phyloP scores from a whole-genome alignment of 495 filamentous ascomycete species.

The Trichocladium antarcticum region DNA sequence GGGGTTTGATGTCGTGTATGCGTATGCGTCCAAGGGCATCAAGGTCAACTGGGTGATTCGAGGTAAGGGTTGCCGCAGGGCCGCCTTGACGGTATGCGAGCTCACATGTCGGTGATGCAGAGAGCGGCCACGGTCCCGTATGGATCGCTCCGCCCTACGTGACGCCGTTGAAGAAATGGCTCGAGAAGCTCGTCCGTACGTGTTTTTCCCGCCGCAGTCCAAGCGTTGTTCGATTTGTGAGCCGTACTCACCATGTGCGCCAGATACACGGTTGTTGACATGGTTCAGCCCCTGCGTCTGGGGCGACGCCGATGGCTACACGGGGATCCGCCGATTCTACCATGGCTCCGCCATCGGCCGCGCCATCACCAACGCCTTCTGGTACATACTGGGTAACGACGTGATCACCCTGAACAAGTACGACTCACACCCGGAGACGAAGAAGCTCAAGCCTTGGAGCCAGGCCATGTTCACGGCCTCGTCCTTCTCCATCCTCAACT shows the following conservation, averaged over 20 bases:
- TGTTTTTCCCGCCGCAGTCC: not conserved
- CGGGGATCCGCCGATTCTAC: conserved; percentile 39
- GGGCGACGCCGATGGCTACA: conserved; percentile 35
- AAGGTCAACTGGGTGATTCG: conserved; percentile 72
- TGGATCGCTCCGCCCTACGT: conserved; percentile 57
- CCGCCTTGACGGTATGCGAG: not conserved
- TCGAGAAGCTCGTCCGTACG: conserved; percentile 50
- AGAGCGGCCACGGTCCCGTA: conserved; percentile 58
- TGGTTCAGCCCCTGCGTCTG: conserved; percentile 40
- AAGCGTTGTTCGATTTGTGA: no score
- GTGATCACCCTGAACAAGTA: conserved; percentile 48
- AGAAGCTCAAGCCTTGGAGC: conserved; percentile 55
- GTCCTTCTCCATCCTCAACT: conserved; percentile 59
- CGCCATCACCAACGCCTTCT: conserved; percentile 58
- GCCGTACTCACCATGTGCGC: not conserved
- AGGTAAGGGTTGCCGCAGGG: conserved; percentile 21
- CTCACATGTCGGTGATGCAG: conserved; percentile 15
- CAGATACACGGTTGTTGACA: conserved; percentile 33
- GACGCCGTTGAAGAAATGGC: conserved; percentile 35
- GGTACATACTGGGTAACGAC: conserved; percentile 49
- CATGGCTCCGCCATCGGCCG: conserved; percentile 59
- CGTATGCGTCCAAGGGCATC: conserved; percentile 51
- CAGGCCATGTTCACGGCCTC: conserved; percentile 52
- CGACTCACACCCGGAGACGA: conserved; percentile 49
- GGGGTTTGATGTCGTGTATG: conserved; percentile 65